Evolutionary conservation across 2,329 filamentous ascomycete genomes (phyloP).

Genomic region (Monilinia vaccinii-corymbosi): DNA sequence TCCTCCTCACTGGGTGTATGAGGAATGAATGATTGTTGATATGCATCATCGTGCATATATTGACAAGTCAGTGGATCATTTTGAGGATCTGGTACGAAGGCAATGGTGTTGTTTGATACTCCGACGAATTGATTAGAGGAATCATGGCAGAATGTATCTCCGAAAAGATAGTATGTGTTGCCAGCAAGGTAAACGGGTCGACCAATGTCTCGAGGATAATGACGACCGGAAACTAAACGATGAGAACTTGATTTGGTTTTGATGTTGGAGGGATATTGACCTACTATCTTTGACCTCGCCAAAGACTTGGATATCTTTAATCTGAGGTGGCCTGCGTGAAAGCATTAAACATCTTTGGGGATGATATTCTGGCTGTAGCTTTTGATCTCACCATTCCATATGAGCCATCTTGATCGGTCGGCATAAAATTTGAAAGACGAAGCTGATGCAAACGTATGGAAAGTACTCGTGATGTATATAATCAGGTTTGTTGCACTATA

Average conservation of each 20-base stretch:
- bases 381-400: not conserved
- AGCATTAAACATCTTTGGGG: not conserved
- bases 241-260: not conserved
- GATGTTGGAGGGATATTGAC: not conserved
- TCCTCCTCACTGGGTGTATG: not conserved
- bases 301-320: not conserved
- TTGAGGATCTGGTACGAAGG: not conserved
- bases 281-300: not conserved
- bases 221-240: not conserved
- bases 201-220: constrained; percentile 2
- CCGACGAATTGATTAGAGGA: not conserved
- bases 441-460: not conserved
- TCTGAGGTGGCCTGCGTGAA: not conserved
- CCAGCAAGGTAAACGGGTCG: not conserved
- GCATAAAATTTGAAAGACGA: not conserved
- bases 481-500: too few relatives aligned
- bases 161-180: constrained; percentile 6
- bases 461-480: not conserved
- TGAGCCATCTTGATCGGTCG: not conserved
- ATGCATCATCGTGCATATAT: not conserved
- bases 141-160: constrained; percentile 3
- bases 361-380: not conserved
- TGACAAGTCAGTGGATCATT: not conserved
- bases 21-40: not conserved
- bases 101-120: constrained; percentile 1